phyloP scores from a whole-genome alignment of 2,329 filamentous ascomycete species.

The Plenodomus lindquistii region DNA sequence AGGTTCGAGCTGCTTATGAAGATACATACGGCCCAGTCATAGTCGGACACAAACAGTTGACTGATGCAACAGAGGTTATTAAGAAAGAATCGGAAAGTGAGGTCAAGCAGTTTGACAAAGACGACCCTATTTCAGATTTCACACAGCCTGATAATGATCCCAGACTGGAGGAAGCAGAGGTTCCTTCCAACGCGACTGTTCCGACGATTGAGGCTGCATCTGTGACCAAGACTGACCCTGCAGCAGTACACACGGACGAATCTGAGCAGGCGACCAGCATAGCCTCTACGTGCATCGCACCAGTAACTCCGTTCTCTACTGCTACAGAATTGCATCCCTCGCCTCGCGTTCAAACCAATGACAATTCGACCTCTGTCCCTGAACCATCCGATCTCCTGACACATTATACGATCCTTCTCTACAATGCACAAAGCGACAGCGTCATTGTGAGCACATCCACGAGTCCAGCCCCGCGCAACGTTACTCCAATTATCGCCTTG shows the following conservation, averaged over 20 bases:
- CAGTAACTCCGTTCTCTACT: no score
- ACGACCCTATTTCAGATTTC: slow-evolving; percentile 6
- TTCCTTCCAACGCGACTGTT: neutral
- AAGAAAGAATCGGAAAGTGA: neutral
- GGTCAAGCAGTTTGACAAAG: slow-evolving; percentile 12
- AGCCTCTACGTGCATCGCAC: neutral
- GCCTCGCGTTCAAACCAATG: neutral
- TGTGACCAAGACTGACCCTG: neutral
- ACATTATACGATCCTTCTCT: slow-evolving; percentile 31
- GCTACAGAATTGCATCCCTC: neutral
- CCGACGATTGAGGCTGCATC: neutral
- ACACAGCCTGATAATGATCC: neutral
- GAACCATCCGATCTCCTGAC: slow-evolving; percentile 5
- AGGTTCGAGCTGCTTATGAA: slow-evolving; percentile 31
- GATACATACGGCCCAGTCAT: slow-evolving; percentile 33
- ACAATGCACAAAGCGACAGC: slow-evolving; percentile 30
- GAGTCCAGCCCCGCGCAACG: slow-evolving; percentile 16
- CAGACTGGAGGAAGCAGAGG: neutral
- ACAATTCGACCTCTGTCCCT: neutral
- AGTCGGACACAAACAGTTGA: slow-evolving; percentile 24
- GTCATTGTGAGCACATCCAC: slow-evolving; percentile 32
- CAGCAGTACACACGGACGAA: neutral
- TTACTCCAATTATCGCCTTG: slow-evolving; percentile 24
- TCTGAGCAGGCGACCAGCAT: neutral
- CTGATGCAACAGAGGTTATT: slow-evolving; percentile 1